Percentiles rank a stretch among this genome's conserved stretches.
Conservation (phyloP, 495 filamentous ascomycete species). For the Cudoniella acicularis region DNA sequence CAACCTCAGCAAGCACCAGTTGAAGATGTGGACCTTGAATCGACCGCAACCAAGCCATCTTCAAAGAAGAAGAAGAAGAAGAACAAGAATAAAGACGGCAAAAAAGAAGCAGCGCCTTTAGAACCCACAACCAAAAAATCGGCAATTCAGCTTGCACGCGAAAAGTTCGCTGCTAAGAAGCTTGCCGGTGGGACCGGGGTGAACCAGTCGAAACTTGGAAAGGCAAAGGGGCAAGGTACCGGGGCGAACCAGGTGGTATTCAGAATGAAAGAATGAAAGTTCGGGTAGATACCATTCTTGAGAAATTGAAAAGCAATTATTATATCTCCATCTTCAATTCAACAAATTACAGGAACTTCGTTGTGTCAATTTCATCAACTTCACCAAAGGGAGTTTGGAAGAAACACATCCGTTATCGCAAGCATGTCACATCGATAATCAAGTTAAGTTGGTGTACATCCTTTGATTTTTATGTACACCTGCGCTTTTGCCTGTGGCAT, state of each 20-base stretch:
- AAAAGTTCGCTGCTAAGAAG: conserved; percentile 23
- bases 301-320: not conserved
- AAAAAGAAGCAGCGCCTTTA: not conserved
- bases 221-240: not conserved
- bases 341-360: no score
- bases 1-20: not conserved
- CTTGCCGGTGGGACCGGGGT: not conserved
- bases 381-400: no score
- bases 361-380: no score
- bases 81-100: conserved; percentile 8
- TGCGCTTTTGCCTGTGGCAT: not conserved
- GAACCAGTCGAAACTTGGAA: not conserved
- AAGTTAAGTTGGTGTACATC: not conserved
- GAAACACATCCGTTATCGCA: no score
- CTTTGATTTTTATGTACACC: not conserved
- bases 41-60: not conserved
- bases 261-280: not conserved
- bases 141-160: conserved; percentile 22
- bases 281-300: not conserved
- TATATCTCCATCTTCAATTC: not conserved
- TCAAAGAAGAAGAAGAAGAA: conserved; percentile 7
- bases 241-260: not conserved
- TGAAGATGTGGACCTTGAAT: not conserved
- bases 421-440: not conserved
- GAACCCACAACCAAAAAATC: conserved; percentile 9